Conservation (phyloP, 805 yeast genomes). For the Jamesozyma jinghongensis region DNA sequence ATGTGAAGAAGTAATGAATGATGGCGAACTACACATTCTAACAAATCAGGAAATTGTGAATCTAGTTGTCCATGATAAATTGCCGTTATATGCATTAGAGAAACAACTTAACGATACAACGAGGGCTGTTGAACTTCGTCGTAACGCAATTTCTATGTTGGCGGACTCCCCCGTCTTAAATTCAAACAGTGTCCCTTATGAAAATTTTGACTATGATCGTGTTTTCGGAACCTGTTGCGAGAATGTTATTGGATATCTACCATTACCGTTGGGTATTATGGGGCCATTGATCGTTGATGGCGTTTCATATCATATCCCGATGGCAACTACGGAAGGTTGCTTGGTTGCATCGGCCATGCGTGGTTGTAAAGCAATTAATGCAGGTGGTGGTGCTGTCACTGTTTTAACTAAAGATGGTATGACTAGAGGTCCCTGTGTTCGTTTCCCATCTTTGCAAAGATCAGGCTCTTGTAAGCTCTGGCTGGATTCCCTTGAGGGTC, state of each 20-base stretch:
- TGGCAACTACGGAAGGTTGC: conserved; percentile 99
- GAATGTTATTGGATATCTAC: conserved; percentile 94
- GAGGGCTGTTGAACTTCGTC: conserved; percentile 89
- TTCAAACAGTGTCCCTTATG: conserved; percentile 65
- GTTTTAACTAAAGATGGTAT: conserved; percentile 93
- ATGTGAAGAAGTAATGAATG: conserved; percentile 45
- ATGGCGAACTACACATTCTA: conserved; percentile 60
- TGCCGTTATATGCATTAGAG: conserved; percentile 91
- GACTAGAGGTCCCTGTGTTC: conserved; percentile 99
- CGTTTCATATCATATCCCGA: conserved; percentile 80
- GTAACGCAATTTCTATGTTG: conserved; percentile 78
- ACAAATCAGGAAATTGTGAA: conserved; percentile 64
- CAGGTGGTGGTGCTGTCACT: conserved; percentile 93
- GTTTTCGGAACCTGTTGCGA: conserved; percentile 99
- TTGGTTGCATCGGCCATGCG: conserved; percentile 97
- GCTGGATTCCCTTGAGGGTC: conserved; percentile 95
- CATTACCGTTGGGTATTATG: conserved; percentile 94
- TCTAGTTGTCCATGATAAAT: conserved; percentile 62
- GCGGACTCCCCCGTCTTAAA: conserved; percentile 77
- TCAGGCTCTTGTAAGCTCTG: conserved; percentile 93
- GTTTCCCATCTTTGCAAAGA: conserved; percentile 71
- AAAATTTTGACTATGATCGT: conserved; percentile 82
- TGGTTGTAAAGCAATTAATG: conserved; percentile 95
- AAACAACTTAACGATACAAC: conserved; percentile 81
- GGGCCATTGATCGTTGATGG: conserved; percentile 94